Evolutionary conservation across 2,329 filamentous ascomycete genomes (phyloP), one percentile per base, ranked within the genome.

Genomic region (Botrytis sinoallii): DNA sequence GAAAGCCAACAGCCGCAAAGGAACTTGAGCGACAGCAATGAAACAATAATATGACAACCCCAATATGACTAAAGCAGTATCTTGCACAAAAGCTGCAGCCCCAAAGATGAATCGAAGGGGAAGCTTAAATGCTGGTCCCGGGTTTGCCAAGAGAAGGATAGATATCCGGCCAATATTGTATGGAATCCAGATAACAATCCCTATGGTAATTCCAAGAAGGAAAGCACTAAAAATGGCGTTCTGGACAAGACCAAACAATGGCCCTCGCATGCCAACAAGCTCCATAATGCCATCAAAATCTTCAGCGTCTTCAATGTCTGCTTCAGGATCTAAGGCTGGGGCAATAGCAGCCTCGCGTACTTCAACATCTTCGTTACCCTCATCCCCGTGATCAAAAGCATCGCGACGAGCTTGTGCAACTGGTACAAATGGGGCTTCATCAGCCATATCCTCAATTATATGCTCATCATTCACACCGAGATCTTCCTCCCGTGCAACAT

Each of bases 271-370:
- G 55, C 96, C 96, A 74, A 99, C 92, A 25, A 99, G 88, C 82
- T 99, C 96, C 85, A 99, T 90, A 70, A 99, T 93, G 0, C 96
- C 96, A 81, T 99, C 96, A 25, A 99, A 90, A 80, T 99, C 96
- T 83, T 99, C 96, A 16, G 93, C 93, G 77, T 98, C 92, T 61
- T 95, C 93, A 16, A 91, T 92, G 77, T 93, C 91, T 71, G 89
- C 87, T 72, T 97, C 93, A 61, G 89, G 88, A 73, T 97, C 93
- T 52, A 95, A 84, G 14, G 88, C 92, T 25, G 89, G 90, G 67
- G 88, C 89, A 32, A 87, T 87, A n/a, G 88, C 91, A 63, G 88
- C 91, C 70, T 89, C 89, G 35, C 89, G 85, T 1, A 88, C 88
- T 74, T 91, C 90, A 72, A 89, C 88, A 59, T 84, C 85, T 32